Base-by-base conservation (phyloP, 495 filamentous ascomycete genomes). In the Penicillium alfredii region DNA sequence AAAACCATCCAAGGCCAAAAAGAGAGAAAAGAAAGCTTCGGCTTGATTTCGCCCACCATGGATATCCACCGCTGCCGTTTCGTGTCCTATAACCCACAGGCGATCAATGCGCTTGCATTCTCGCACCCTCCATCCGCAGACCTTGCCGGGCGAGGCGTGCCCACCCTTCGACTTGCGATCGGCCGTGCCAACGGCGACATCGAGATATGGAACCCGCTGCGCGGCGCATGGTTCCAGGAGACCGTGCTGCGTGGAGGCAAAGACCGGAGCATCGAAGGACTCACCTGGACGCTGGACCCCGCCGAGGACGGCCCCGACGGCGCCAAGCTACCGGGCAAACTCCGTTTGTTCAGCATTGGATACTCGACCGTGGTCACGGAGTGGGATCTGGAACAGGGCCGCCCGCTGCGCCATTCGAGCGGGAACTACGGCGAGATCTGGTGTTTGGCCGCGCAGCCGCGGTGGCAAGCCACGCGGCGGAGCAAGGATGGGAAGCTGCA, bases 21-120 rank as follows among this genome's bases (percentile, higher is more conserved):
- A n/a, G n/a, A n/a, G 23, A 25, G 38, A 18, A 36, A 42, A 41
- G 33, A 44, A 30, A 42, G 40, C 31, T 35, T 46, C 16, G 45
- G 40, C 43, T 51, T 47, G 40, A 27, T 29, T 30, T 18, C 40
- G 24, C 12, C 37, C 47, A 59, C 35, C 41, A 95, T 99, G 86
- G 92, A 97, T 66, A 82, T 97, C 51, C 93, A 99, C 66, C 84
- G 92, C 55, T 94, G 88, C 50, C 86, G 92, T 49, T 99, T 97
- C 67, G 83, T 99, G 27, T 83, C 84, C n/a, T 97, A 88, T 56
- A 88, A 87, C 35, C 79, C 88, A 3, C 85, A 90, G 24, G 83
- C 88, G 17, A 96, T 99, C 56, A 96, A 93, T 64, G 81, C 87
- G 26, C 74, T 96, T 50, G 86, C 88, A 38, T 97, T 99, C 61